Base-by-base conservation (phyloP, 1,284 basidiomycete genomes). In the Heimioporus retisporus region DNA sequence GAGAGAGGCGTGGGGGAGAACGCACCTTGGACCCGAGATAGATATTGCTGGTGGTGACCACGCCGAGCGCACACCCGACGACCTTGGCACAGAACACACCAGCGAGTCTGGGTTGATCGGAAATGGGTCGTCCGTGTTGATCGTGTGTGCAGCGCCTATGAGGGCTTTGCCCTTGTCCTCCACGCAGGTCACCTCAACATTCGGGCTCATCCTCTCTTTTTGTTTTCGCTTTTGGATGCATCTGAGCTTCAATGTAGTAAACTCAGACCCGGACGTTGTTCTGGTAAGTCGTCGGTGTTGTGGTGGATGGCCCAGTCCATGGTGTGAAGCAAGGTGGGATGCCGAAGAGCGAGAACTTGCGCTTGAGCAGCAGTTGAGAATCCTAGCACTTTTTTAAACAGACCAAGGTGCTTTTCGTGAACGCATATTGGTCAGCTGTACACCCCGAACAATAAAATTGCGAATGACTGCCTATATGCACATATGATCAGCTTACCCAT, bases 41-140 rank as follows among this genome's bases (percentile, higher is more conserved):
- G 67, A 92, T 85, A 75, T 90, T 91, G 65, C 86, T 88, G 19
- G 90, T 88, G 55, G 87, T 85, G 68, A 92, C 71, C 40, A 85
- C 63, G 43, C 65, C 51, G 19, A 69, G 63, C 13, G 21, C 84
- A 71, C 85, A 86, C 64, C 91, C 91, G 59, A 91, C 86, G 50
- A 90, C 68, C 55, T 91, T 71, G 43, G 91, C 86, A 76, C 84
- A 84, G 69, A 89, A 67, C 21, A 88, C 60, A 83, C 81, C 0
- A 81, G 78, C n/a, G 82, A 82, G 69, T 83, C 74, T n/a, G 85
- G 83, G 69, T 86, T 84, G 18, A 85, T 73, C 51, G 87, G 88
- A 78, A 90, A 89, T 8, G 87, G 88, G 51, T 75, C 67, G 50
- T 75, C 72, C 55, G 74, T 73, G 61, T 69, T 77, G 54, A 78